Conservation (phyloP, 768 basidiomycete genomes). For the Suillus subluteus region DNA sequence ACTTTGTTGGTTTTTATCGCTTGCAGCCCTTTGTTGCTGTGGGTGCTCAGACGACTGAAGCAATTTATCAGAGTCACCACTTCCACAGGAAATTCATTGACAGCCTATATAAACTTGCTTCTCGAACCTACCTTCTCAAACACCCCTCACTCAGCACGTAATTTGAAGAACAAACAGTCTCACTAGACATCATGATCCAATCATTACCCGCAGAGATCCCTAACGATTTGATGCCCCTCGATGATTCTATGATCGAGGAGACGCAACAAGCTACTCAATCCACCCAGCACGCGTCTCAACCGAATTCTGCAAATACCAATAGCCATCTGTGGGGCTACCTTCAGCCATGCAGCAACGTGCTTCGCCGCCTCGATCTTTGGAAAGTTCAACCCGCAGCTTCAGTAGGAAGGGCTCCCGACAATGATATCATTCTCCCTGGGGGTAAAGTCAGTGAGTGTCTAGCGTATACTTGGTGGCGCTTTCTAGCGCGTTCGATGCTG, state of each 20-base stretch:
- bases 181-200: constrained; percentile 7
- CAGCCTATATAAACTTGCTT: constrained; percentile 10
- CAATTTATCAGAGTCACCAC: constrained; percentile 13
- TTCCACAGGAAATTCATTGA: neutral
- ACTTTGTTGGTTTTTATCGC: constrained; percentile 19
- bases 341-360: constrained; percentile 57
- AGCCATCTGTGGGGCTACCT: constrained; percentile 70
- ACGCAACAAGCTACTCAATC: constrained; percentile 45
- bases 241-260: constrained; percentile 34
- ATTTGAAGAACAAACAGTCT: constrained; percentile 5
- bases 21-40: constrained; percentile 25
- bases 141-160: constrained; percentile 1
- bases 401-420: constrained; percentile 56
- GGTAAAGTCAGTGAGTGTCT: constrained; percentile 70
- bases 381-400: constrained; percentile 51
- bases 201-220: constrained; percentile 12
- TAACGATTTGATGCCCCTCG: constrained; percentile 28
- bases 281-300: constrained; percentile 41
- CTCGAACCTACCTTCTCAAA: neutral
- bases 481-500: constrained; percentile 18
- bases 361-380: constrained; percentile 65
- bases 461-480: constrained; percentile 9
- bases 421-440: constrained; percentile 65
- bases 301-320: constrained; percentile 20
- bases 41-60: constrained; percentile 18